Base-by-base conservation (phyloP, 257 asterid species). In the Paulownia fortunei region DNA sequence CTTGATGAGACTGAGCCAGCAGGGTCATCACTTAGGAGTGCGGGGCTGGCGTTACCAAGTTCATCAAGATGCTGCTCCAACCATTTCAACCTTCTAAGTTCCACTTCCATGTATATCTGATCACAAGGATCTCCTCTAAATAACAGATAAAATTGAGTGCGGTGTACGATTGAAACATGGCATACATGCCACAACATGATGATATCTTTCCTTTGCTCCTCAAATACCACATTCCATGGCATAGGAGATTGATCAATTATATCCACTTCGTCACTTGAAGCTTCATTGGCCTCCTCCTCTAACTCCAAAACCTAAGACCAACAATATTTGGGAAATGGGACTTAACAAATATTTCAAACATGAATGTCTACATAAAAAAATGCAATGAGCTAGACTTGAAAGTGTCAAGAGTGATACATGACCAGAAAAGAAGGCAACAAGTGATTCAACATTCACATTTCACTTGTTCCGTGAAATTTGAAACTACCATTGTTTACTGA, bases 11-110 rank as follows among this genome's bases (percentile, higher is more conserved):
- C 97, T 5, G 92, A 88, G 90, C 93, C 74, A 30, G 99, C 91
- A 30, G 99, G 97, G 74, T 91, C 97, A 41, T 96, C 97, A 0
- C 98, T 97, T 76, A 96, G 84, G 69, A 96, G 97, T 0, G 98
- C 99, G 3, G 99, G 99, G 86, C 99, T 96, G 56, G 98, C 99
- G 74, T 96, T 96, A 16, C 99, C 99, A 12, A 96, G 85, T 49
- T 94, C 97, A 27, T 96, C 97, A 16, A 93, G 76, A 73, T 92
- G 97, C 79, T 91, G 97, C 80, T 96, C 99, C 84, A 93, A 79
- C 98, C 98, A 96, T 86, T 87, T 93, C 81, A 93, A 76, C 82
- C 97, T 85, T 83, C 93, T 82, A 7, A 93, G 91, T 73, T 96
- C 99, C 9, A 96, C 99, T 86, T 96, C 98, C 94, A 96, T 82